phyloP scores from a whole-genome alignment of 2,329 filamentous ascomycete genomes.

The Aspergillus transmontanensis region DNA sequence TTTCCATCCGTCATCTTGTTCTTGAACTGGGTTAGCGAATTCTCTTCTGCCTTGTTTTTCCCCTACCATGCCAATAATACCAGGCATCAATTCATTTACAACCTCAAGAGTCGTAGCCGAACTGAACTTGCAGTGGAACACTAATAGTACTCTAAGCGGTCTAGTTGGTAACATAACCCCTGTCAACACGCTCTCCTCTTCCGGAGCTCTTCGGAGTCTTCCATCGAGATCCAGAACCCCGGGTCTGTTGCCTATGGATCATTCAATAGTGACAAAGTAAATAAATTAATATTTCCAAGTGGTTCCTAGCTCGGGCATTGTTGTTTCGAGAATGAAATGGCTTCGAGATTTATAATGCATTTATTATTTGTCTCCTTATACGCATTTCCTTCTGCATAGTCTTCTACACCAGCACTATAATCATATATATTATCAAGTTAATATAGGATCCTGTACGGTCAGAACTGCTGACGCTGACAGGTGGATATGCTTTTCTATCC shows the following conservation, averaged over 20 bases:
- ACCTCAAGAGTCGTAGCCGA: background rate
- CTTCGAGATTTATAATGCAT: background rate
- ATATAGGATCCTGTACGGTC: background rate
- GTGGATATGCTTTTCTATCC: background rate
- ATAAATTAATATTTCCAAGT: background rate
- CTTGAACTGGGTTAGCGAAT: background rate
- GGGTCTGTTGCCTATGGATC: conserved; percentile 1
- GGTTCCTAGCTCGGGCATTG: background rate
- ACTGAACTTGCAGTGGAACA: background rate
- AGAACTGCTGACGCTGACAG: background rate
- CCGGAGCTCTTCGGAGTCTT: conserved; percentile 3
- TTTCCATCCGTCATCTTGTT: background rate
- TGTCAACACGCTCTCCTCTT: background rate
- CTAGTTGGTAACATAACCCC: background rate
- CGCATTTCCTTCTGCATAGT: background rate
- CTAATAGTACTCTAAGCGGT: background rate
- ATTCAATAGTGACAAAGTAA: background rate
- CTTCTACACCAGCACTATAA: background rate
- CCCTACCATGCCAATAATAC: background rate
- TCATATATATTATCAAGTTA: background rate
- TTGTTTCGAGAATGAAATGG: background rate
- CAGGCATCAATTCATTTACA: background rate
- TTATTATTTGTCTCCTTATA: background rate
- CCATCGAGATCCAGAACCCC: conserved; percentile 2
- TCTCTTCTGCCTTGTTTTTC: background rate